Evolutionary conservation across 352 stramenopile genomes (phyloP), one percentile per base, ranked within the genome.

Genomic region (Phytophthora brassicae): DNA sequence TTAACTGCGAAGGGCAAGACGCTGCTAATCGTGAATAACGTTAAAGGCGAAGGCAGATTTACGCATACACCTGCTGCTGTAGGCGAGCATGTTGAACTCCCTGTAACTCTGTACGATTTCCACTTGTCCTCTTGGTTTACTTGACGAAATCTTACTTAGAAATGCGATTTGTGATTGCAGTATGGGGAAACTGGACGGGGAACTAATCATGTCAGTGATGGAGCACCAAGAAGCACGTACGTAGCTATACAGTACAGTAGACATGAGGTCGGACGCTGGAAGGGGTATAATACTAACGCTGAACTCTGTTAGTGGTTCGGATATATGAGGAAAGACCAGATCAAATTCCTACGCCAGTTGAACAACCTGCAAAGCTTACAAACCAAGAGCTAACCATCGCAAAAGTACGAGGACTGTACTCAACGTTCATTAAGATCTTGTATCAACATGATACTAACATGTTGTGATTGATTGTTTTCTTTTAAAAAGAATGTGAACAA

Each of bases 1-100:
- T 52, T 46, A 12, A 26, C 51, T n/a, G 80, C 61, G 1, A 57
- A 69, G 2, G 79, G 77, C 2, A 62, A 57, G 6, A 69, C 73
- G 4, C 38, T 89, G n/a, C 11, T 90, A 1, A 70, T 90, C 16
- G 69, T 86, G 1, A 92, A 92, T 60, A 90, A 92, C 38, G 56
- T 81, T 19, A 83, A 84, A 11, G 80, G 79, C 0, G 64, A 77
- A 38, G 79, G 77, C 23, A 65, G 81, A 16, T 92, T 92, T 49
- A 54, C 46, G n/a, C 78, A 79, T 19, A 42, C 56, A 1, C 57
- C 64, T 8, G 63, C 75, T 8, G 60, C 66, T 19, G 42, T 67
- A 17, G 55, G 71, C 2, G 70, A 79, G 0, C 38, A 63, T 29
- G 55, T 85, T 5, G 45, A 66, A 0, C 22, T 92, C 0, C 76